Conservation (phyloP, 176 grass and related monocot species). For the Coix lacrymajobi region DNA sequence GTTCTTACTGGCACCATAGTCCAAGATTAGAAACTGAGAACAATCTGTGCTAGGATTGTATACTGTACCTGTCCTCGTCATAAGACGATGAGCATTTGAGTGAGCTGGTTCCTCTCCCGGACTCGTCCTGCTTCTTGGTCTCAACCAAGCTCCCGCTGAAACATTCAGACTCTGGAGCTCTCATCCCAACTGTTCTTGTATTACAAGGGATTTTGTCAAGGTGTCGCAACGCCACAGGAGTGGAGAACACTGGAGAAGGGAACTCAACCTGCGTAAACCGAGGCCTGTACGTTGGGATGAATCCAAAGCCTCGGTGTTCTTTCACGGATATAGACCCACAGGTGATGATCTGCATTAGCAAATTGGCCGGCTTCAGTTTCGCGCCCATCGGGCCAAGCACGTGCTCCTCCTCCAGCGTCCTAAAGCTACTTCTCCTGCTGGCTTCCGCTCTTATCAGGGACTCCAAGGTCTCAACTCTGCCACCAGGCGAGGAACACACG, state of each 20-base stretch:
- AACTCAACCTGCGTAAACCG: conserved; percentile 78
- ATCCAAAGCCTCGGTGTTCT: conserved; percentile 72
- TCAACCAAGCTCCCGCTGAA: conserved; percentile 58
- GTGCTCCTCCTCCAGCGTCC: conserved; percentile 61
- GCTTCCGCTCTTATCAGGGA: conserved; percentile 87
- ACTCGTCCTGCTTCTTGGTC: conserved; percentile 47
- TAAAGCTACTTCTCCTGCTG: conserved; percentile 60
- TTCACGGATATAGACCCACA: conserved; percentile 88
- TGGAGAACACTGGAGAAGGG: conserved; percentile 63
- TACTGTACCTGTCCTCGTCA: conserved; percentile 85
- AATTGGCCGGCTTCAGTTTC: conserved; percentile 77
- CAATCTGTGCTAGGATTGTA: neutral
- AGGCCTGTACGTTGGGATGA: conserved; percentile 76
- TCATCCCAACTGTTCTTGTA: conserved; percentile 41
- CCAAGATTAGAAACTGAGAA: neutral
- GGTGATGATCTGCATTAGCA: conserved; percentile 88
- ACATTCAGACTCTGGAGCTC: conserved; percentile 55
- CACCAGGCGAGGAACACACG: conserved; percentile 37
- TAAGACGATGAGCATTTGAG: conserved; percentile 58
- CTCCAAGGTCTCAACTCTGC: conserved; percentile 78
- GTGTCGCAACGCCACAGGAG: conserved; percentile 46
- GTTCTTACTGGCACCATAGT: conserved; percentile 8
- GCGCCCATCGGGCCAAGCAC: conserved; percentile 35
- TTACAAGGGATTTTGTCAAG: conserved; percentile 55
- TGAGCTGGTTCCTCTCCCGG: conserved; percentile 21